Conservation (phyloP, 1,284 basidiomycete species). For the Ganoderma multipileum region DNA sequence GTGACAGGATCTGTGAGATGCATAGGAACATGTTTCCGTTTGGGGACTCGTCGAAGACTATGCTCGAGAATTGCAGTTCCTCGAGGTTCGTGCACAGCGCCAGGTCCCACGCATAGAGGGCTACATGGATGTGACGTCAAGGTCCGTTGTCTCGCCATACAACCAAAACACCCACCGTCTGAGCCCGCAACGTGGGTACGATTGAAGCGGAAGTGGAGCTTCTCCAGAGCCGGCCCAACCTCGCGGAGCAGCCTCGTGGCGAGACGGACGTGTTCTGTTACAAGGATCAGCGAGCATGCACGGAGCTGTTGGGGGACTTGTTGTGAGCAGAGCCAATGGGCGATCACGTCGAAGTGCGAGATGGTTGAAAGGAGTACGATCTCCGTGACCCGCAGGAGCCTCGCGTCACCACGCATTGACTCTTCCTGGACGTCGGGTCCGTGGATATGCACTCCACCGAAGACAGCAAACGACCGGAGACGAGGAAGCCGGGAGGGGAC, state of each 20-base stretch:
- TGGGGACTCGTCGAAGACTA: neutral
- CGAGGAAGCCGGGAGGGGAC: neutral
- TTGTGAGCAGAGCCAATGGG: neutral
- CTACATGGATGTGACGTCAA: neutral
- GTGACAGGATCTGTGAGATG: neutral
- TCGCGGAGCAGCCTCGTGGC: neutral
- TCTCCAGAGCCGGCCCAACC: neutral
- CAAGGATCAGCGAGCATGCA: neutral
- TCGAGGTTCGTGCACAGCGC: neutral
- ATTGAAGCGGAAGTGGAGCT: neutral
- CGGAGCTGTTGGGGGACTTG: neutral
- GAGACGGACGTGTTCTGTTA: neutral
- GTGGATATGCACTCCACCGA: neutral
- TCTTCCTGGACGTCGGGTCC: neutral
- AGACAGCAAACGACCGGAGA: neutral
- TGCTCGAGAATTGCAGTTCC: neutral
- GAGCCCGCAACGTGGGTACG: neutral
- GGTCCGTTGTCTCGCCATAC: neutral
- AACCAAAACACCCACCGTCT: neutral
- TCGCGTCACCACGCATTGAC: neutral
- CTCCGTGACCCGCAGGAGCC: neutral
- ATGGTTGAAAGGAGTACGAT: neutral
- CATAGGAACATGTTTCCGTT: neutral
- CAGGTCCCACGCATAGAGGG: neutral
- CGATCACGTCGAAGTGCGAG: neutral